Evolutionary conservation across 768 basidiomycete species (phyloP).

Genomic region (Hebeloma cylindrosporum): DNA sequence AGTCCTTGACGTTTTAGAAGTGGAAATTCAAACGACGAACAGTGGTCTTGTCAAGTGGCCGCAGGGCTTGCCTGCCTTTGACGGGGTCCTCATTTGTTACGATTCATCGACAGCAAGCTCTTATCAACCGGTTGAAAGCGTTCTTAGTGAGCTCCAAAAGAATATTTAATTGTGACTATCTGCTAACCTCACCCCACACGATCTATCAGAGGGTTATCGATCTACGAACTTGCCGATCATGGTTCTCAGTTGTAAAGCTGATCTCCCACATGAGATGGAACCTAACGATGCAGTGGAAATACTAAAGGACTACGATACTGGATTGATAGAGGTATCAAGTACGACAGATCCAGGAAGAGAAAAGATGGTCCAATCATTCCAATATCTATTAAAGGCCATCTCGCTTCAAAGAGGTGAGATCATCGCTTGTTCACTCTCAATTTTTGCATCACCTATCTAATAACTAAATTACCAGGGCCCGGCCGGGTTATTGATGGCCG

Average conservation of each 20-base stretch:
- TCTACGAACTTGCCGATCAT: constrained; percentile 61
- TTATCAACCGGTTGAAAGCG: constrained; percentile 61
- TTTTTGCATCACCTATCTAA: neutral
- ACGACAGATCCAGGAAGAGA: constrained; percentile 55
- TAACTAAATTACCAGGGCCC: constrained; percentile 24
- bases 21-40: constrained; percentile 42
- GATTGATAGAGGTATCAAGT: constrained; percentile 73
- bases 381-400: constrained; percentile 70
- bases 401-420: constrained; percentile 48
- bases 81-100: constrained; percentile 87
- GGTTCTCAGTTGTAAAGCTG: constrained; percentile 87
- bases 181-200: constrained; percentile 4
- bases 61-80: constrained; percentile 55
- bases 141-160: constrained; percentile 71
- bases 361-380: constrained; percentile 74
- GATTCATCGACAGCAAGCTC: constrained; percentile 66
- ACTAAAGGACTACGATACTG: constrained; percentile 65
- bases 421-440: neutral
- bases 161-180: neutral
- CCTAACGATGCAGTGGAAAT: constrained; percentile 50
- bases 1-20: constrained; percentile 51
- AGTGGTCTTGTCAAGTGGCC: constrained; percentile 47
- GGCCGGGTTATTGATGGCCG: constrained; percentile 42
- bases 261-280: constrained; percentile 60
- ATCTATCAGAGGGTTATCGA: constrained; percentile 53